Evolutionary conservation across 2,329 filamentous ascomycete species (phyloP).

Genomic region (Fusarium coicis): DNA sequence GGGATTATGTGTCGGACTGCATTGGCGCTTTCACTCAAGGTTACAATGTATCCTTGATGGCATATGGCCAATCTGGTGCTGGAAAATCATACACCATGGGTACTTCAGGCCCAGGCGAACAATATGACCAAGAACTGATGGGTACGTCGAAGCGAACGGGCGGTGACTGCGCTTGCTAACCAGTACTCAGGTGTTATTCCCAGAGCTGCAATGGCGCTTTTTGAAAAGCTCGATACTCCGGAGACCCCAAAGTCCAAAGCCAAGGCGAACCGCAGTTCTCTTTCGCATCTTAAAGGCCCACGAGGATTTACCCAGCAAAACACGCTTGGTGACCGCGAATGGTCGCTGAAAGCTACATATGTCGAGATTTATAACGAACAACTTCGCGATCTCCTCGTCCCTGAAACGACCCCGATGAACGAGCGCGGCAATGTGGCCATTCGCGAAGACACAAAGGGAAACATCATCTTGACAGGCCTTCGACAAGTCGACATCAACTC

Average conservation of each 20-base stretch:
- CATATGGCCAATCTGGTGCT: constrained; percentile 96
- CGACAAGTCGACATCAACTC: constrained; percentile 90
- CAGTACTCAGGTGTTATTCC: constrained; percentile 83
- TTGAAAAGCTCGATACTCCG: constrained; percentile 81
- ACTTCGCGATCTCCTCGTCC: constrained; percentile 86
- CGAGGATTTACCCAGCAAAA: constrained; percentile 69
- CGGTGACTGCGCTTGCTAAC: constrained; percentile 9
- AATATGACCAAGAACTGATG: constrained; percentile 76
- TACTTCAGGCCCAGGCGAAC: constrained; percentile 85
- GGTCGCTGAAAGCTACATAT: constrained; percentile 94
- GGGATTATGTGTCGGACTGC: constrained; percentile 93
- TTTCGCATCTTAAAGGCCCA: constrained; percentile 83
- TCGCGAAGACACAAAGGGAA: constrained; percentile 92
- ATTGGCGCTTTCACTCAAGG: constrained; percentile 91
- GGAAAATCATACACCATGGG: constrained; percentile 99
- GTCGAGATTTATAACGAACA: constrained; percentile 99
- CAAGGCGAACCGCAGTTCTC: constrained; percentile 69
- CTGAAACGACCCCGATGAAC: constrained; percentile 73
- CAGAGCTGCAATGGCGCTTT: constrained; percentile 85
- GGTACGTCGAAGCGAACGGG: constrained; percentile 67
- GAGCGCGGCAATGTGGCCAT: constrained; percentile 89
- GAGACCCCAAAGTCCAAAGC: constrained; percentile 62
- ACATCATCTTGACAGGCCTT: constrained; percentile 91
- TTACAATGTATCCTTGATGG: constrained; percentile 97
- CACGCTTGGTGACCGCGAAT: constrained; percentile 76